Evolutionary conservation across 305 asterid species (phyloP), one percentile per base, ranked within the genome.

Genomic region (Fraxinus floribunda): DNA sequence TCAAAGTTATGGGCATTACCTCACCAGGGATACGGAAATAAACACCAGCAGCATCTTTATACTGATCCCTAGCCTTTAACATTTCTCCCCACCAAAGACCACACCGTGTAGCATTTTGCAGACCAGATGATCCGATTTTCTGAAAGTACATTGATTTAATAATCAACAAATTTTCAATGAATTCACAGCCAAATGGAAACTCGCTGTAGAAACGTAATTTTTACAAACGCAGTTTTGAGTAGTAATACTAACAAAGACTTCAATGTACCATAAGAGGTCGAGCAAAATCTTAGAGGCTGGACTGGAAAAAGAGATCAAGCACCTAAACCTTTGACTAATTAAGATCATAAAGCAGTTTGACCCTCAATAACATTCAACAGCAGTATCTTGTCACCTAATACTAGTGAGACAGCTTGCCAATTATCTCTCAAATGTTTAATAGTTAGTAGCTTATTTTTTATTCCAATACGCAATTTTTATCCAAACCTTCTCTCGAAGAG

Each of bases 61-160:
- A 89, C 89, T 93, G 97, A 84, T 88, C 92, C 87, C 96, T 91
- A 68, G 94, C 94, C 90, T 93, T 97, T 81, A 94, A 88, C 97
- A 97, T 94, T 86, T 94, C 99, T 75, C 94, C 95, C 99, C 99
- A 97, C 99, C 99, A 97, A 76, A 97, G 97, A 83, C 99, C 99
- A 89, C 98, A 94, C 10, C 98, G 95, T 55, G 92, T 92, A 72
- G 95, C 97, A 52, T 95, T 91, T 84, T 90, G 86, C 85, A 91
- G 85, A 75, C 98, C 95, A 36, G 95, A 85, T 82, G 92, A 83
- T 74, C 99, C 97, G 75, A 90, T 83, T 88, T 91, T 93, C 99
- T 97, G 92, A 82, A 84, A 82, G 83, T 62, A 83, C 83, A 79
- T 22, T 34, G 79, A 34, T 80, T 71, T 3, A 72, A 52, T 16